Base-by-base conservation (phyloP, 495 filamentous ascomycete species). In the Lophiotrema nucula region DNA sequence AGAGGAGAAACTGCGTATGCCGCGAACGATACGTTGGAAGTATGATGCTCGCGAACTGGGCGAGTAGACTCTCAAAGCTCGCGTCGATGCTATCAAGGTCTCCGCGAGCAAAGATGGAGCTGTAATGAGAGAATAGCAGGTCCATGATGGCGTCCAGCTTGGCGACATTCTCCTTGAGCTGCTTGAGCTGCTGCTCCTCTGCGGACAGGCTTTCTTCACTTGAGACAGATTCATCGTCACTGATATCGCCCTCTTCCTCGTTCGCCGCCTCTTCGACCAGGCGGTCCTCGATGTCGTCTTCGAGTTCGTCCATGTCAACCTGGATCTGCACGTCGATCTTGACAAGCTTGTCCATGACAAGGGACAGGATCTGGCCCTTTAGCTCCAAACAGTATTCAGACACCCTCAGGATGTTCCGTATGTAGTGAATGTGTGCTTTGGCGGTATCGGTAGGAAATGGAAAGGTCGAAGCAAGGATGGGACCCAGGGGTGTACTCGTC, bases 301-400 rank as follows among this genome's bases (percentile, higher is more conserved):
- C 86, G 47, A 93, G 73, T 58, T 95, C 88, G 55, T 97, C 90
- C 61, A 97, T 79, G 63, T 97, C 90, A 11, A 89, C 82, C 70
- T 96, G 92, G 68, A 97, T 90, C 67, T 96, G 89, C 2, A 95
- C 88, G 63, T 99, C 93, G 42, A 95, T 86, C 71, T 93, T 95
- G 54, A 97, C 88, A 3, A 97, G 75, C 47, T 85, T 81, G 31
- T 92, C 86, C 11, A 87, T 88, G 37, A 97, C 84, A 16, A 96
- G 73, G 53, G 87, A 83, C 50, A 96, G 80, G n/a, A 97, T 81
- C 49, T 93, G 88, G 15, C 83, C 79, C 61, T 84, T 84, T n/a
- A 97, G 76, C 43, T 92, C 86, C 0, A 89, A 89, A 4, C 84
- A 79, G 69, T 95, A 95, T 42, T 76, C 76, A 35, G 85, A 80